These are phyloP conservation scores for Pseudodiploospora longispora DNA, from an alignment of 2,329 filamentous ascomycete genomes.

Conservation along the genomic window DNA sequence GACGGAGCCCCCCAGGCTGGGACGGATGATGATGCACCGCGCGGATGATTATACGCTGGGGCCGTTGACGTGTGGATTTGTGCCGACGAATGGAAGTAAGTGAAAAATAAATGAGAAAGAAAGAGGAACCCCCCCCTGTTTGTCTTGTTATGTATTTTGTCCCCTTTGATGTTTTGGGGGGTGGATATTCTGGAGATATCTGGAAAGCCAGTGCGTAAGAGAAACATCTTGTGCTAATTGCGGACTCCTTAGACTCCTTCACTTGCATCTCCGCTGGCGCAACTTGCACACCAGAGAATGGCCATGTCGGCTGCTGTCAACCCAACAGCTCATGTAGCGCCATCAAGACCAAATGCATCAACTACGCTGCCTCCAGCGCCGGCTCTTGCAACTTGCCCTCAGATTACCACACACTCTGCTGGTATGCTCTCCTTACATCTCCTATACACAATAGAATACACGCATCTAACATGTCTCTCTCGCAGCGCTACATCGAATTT, in stretches of 20 bases:
- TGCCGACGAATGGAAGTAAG: conserved; percentile 20
- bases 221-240: background rate
- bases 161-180: background rate
- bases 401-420: conserved; percentile 28
- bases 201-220: background rate
- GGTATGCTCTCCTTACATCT: conserved; percentile 15
- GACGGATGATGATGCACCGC: conserved; percentile 21
- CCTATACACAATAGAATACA: background rate
- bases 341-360: conserved; percentile 25
- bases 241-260: conserved; percentile 15
- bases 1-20: conserved; percentile 21
- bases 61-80: conserved; percentile 23
- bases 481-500: conserved; percentile 3
- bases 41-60: conserved; percentile 20
- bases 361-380: conserved; percentile 17
- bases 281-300: conserved; percentile 19
- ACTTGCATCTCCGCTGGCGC: conserved; percentile 19
- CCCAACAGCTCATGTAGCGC: conserved; percentile 18
- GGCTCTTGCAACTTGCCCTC: conserved; percentile 18
- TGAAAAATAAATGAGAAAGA: background rate
- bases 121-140: too few species aligned
- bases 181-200: background rate
- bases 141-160: too few species aligned
- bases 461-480: conserved; percentile 10
- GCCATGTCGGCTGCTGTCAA: conserved; percentile 24